These are phyloP conservation scores for Aotearoamyces nothofagi DNA, from an alignment of 2,329 filamentous ascomycete species.

Conservation along the genomic window DNA sequence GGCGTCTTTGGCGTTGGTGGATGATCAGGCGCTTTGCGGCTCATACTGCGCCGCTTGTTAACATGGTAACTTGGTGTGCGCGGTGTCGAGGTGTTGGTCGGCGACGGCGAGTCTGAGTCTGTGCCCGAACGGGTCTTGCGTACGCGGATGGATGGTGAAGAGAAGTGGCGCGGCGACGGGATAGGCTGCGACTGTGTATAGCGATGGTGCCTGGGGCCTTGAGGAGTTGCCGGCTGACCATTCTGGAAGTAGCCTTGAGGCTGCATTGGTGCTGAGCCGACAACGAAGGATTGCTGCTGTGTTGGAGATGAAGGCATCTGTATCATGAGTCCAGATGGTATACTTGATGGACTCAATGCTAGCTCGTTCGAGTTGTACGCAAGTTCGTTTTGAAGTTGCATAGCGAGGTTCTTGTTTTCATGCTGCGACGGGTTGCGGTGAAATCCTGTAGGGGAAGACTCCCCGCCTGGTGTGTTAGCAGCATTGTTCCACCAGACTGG, in stretches of 20 bases:
- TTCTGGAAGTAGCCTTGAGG: conserved; percentile 8
- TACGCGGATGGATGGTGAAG: too few species aligned
- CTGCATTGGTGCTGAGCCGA: conserved; percentile 8
- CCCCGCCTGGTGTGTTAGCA: conserved; percentile 12
- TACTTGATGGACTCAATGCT: conserved; percentile 6
- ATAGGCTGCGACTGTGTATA: neutral
- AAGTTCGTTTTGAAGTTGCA: conserved; percentile 16
- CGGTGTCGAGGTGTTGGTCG: conserved; percentile 3
- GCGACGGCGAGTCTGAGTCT: conserved; percentile 7
- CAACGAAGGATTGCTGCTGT: conserved; percentile 11
- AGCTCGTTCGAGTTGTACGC: conserved; percentile 10
- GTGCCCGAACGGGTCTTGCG: conserved; percentile 5
- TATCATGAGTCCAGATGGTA: conserved; percentile 15
- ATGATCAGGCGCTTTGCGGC: conserved; percentile 6
- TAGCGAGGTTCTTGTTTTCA: conserved; percentile 14
- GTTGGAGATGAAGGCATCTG: conserved; percentile 11
- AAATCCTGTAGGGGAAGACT: conserved; percentile 12
- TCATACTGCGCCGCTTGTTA: conserved; percentile 12
- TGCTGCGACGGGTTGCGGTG: conserved; percentile 13
- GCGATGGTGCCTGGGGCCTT: neutral
- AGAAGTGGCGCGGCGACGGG: neutral
- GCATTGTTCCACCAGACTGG: conserved; percentile 17
- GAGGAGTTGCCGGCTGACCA: conserved; percentile 3
- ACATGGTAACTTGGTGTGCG: conserved; percentile 10
- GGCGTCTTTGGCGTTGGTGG: conserved; percentile 24